phyloP scores from a whole-genome alignment of 495 filamentous ascomycete genomes.

The Neurospora intermedia region DNA sequence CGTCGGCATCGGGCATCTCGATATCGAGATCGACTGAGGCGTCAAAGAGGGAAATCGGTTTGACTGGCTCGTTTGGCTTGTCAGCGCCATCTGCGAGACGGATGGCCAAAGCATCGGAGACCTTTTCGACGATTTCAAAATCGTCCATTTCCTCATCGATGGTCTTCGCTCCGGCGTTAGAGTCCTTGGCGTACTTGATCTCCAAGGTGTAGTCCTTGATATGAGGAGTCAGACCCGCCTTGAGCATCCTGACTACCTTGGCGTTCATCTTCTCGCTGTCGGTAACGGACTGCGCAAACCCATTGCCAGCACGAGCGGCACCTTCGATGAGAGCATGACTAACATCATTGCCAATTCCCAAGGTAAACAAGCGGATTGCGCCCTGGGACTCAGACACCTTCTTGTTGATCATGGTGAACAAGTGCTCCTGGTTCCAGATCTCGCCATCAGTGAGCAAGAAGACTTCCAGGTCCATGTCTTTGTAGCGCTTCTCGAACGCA shows the following conservation, averaged over 20 bases:
- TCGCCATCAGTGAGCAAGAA: slow-evolving; percentile 65
- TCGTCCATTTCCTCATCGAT: slow-evolving; percentile 21
- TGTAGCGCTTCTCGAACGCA: slow-evolving; percentile 38
- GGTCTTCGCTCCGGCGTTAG: neutral
- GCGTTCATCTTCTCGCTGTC: slow-evolving; percentile 47
- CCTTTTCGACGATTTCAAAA: slow-evolving; percentile 47
- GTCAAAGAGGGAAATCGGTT: slow-evolving; percentile 50
- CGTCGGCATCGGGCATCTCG: slow-evolving; percentile 21
- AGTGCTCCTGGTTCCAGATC: slow-evolving; percentile 44
- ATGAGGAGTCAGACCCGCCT: slow-evolving; percentile 53
- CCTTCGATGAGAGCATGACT: slow-evolving; percentile 59
- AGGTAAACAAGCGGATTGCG: slow-evolving; percentile 50
- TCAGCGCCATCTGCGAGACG: slow-evolving; percentile 1
- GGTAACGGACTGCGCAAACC: slow-evolving; percentile 52
- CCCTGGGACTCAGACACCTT: slow-evolving; percentile 36
- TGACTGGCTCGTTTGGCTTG: slow-evolving; percentile 11
- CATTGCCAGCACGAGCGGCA: slow-evolving; percentile 53
- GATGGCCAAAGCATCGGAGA: slow-evolving; percentile 31
- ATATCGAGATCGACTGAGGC: slow-evolving; percentile 26
- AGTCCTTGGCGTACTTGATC: slow-evolving; percentile 41
- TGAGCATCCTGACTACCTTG: slow-evolving; percentile 62
- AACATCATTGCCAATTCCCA: slow-evolving; percentile 52
- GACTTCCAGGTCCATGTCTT: slow-evolving; percentile 47
- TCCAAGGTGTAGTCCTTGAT: slow-evolving; percentile 49
- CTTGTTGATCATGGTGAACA: slow-evolving; percentile 47